Evolutionary conservation across 176 grass and related monocot species (phyloP).

Genomic region (Typha latifolia): DNA sequence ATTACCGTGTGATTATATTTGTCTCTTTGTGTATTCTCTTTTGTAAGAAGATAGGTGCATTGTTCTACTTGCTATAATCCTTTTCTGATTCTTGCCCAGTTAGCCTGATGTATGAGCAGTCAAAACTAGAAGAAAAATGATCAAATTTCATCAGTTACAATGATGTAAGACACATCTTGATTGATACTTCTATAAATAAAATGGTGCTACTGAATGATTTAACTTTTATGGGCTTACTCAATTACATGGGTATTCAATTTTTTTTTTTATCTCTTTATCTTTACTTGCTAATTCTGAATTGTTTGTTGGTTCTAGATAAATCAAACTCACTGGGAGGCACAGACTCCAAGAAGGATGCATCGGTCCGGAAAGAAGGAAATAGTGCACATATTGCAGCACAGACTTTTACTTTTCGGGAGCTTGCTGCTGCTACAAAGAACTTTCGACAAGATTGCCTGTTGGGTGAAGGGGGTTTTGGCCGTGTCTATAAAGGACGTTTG

Average conservation of each 20-base stretch:
- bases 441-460: conserved; percentile 68
- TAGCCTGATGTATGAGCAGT: not conserved
- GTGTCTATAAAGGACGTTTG: conserved; percentile 68
- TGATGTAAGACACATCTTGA: not conserved
- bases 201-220: not conserved
- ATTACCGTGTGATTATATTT: not conserved
- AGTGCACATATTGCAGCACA: conserved; percentile 78
- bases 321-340: conserved; percentile 29
- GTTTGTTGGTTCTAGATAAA: conserved; percentile 45
- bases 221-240: not conserved
- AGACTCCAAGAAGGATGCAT: conserved; percentile 50
- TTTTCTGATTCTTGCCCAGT: not conserved
- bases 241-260: not conserved
- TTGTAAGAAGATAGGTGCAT: not conserved
- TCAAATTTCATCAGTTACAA: not conserved
- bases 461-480: conserved; percentile 74
- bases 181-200: not conserved
- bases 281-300: conserved; percentile 5
- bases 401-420: conserved; percentile 83
- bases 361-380: conserved; percentile 55
- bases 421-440: conserved; percentile 76
- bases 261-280: not conserved
- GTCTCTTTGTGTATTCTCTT: not conserved
- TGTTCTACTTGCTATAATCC: not conserved
- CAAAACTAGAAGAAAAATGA: not conserved